Conservation (phyloP, 352 stramenopile species). For the Phytophthora hybrid region DNA sequence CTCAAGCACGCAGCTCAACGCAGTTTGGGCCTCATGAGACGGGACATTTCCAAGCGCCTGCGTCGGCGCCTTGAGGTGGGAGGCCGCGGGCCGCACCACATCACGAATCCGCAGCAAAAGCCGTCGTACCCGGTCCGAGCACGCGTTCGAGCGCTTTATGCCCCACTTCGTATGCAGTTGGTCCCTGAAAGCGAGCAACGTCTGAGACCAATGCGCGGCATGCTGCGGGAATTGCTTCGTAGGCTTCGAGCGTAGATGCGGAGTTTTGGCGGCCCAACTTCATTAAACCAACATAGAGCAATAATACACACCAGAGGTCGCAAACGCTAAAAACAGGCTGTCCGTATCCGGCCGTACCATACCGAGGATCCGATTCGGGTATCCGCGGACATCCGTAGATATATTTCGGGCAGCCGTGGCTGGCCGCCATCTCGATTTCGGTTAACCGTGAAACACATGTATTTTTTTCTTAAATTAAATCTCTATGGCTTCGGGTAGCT, state of each 20-base stretch:
- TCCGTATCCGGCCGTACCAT: no score
- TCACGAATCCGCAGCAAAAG: conserved; percentile 21
- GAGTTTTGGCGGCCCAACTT: neutral
- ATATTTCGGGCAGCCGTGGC: no score
- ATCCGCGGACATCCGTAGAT: no score
- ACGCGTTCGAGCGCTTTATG: conserved; percentile 19
- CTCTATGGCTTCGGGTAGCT: no score
- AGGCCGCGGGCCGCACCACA: conserved; percentile 20
- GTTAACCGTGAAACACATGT: no score
- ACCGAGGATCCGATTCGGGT: no score
- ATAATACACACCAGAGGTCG: no score
- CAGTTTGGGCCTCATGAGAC: conserved; percentile 29
- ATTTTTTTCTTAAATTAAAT: no score
- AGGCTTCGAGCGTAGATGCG: conserved; percentile 2
- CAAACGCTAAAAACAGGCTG: no score
- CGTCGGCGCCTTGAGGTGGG: conserved; percentile 26
- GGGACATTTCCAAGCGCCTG: conserved; percentile 30
- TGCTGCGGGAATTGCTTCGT: conserved; percentile 26
- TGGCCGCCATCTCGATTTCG: no score
- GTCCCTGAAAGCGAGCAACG: conserved; percentile 14
- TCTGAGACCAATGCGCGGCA: conserved; percentile 7
- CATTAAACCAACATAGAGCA: neutral
- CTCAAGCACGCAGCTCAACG: conserved; percentile 31
- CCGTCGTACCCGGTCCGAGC: conserved; percentile 28
- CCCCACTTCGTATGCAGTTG: neutral